Percentiles rank a stretch among this genome's conserved stretches.
Evolutionary conservation across 2,329 filamentous ascomycete species (phyloP).

Genomic region (Plenodomus lindquistii): DNA sequence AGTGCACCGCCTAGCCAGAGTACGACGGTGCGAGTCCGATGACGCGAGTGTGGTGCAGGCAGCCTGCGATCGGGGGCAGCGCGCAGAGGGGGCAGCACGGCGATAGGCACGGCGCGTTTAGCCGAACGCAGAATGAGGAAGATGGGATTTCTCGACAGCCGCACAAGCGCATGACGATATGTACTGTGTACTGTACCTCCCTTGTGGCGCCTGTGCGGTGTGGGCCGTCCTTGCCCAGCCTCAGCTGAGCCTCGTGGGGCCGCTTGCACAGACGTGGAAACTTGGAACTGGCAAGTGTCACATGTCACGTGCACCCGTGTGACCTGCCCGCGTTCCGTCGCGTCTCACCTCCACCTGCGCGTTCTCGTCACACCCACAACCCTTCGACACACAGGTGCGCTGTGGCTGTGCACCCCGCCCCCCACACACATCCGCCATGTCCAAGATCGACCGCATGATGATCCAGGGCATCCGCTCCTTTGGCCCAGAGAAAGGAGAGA

Average conservation of each 20-base stretch:
- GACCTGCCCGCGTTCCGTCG: not conserved
- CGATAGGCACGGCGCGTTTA: conserved; percentile 9
- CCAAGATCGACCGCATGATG: conserved; percentile 85
- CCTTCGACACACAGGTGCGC: too few species aligned
- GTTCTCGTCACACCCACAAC: too few species aligned
- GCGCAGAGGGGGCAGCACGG: not conserved
- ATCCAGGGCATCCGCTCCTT: conserved; percentile 88
- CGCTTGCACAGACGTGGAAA: too few species aligned
- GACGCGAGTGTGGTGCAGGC: not conserved
- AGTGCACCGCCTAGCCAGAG: conserved; percentile 7
- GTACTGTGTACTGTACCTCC: not conserved
- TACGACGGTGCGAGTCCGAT: conserved; percentile 2
- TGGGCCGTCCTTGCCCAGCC: too few species aligned
- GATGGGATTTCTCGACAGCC: conserved; percentile 9
- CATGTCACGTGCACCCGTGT: conserved; percentile 9
- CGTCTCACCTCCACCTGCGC: not conserved
- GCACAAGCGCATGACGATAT: conserved; percentile 8
- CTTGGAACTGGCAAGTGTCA: too few species aligned
- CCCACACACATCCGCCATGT: conserved; percentile 12
- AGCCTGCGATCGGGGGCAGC: not conserved
- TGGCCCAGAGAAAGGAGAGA: conserved; percentile 72
- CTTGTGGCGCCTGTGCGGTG: not conserved
- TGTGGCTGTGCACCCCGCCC: not conserved
- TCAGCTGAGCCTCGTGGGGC: too few species aligned
- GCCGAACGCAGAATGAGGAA: conserved; percentile 5